Conservation (phyloP, 805 yeast genomes). For the Pichia paraexigua region DNA sequence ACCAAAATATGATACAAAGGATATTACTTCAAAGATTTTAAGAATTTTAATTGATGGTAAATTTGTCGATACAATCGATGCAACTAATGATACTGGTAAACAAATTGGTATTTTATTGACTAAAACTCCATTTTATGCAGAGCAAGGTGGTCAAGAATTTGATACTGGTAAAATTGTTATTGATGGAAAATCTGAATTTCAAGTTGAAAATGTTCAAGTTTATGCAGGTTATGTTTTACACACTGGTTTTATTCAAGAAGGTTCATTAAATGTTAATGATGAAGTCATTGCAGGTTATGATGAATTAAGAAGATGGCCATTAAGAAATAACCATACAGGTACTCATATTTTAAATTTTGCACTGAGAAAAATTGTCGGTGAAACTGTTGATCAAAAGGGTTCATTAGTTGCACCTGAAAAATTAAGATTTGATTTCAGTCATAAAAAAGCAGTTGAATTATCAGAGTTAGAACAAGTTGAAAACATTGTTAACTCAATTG, state of each 20-base stretch:
- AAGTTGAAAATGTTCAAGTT: conserved; percentile 83
- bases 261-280: conserved; percentile 59
- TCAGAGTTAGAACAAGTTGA: conserved; percentile 73
- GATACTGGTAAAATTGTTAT: conserved; percentile 90
- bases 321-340: conserved; percentile 97
- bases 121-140: conserved; percentile 93
- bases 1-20: conserved; percentile 65
- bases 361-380: conserved; percentile 78
- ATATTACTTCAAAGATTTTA: conserved; percentile 59
- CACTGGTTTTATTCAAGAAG: conserved; percentile 81
- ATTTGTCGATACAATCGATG: conserved; percentile 41
- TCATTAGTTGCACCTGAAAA: conserved; percentile 94
- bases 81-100: conserved; percentile 28
- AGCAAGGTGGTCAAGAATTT: conserved; percentile 98
- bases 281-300: conserved; percentile 80
- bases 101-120: conserved; percentile 80
- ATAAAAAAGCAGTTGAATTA: conserved; percentile 73
- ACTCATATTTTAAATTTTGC: conserved; percentile 92
- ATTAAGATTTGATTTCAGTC: conserved; percentile 92
- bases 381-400: conserved; percentile 89
- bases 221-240: conserved; percentile 95
- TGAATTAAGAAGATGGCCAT: conserved; percentile 91
- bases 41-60: conserved; percentile 68
- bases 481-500: conserved; percentile 58
- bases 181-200: conserved; percentile 82